Conservation (phyloP, 1,284 basidiomycete species). For the Fomitopsis schrenkii region DNA sequence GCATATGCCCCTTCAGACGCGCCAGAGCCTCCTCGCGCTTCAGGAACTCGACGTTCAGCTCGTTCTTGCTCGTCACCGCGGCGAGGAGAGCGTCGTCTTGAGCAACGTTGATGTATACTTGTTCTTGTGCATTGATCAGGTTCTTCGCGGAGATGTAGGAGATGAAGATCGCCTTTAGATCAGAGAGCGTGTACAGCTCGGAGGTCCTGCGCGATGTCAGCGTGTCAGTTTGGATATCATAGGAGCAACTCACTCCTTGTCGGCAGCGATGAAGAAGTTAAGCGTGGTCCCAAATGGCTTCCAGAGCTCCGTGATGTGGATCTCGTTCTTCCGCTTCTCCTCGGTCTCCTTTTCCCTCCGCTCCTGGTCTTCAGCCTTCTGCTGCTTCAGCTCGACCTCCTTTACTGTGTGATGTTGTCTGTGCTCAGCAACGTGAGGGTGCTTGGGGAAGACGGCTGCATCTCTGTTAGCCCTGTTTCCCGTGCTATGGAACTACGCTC, state of each 20-base stretch:
- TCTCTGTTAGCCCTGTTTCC: neutral
- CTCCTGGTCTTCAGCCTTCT: slow-evolving; percentile 47
- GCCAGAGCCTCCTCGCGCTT: slow-evolving; percentile 66
- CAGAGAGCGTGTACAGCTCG: slow-evolving; percentile 48
- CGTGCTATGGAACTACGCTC: neutral
- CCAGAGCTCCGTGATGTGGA: slow-evolving; percentile 67
- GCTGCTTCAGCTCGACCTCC: slow-evolving; percentile 55
- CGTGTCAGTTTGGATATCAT: neutral
- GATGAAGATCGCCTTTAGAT: slow-evolving; percentile 56
- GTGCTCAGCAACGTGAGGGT: slow-evolving; percentile 56
- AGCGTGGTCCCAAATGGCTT: slow-evolving; percentile 60
- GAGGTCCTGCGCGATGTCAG: slow-evolving; percentile 38
- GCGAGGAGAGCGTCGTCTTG: slow-evolving; percentile 40
- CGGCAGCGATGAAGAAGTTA: slow-evolving; percentile 58
- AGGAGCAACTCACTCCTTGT: slow-evolving; percentile 42
- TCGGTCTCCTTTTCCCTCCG: slow-evolving; percentile 42
- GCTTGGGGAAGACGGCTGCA: slow-evolving; percentile 50
- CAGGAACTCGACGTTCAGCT: slow-evolving; percentile 48
- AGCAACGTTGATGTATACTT: slow-evolving; percentile 69
- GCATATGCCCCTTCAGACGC: slow-evolving; percentile 60
- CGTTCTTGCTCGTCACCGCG: slow-evolving; percentile 47
- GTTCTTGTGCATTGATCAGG: slow-evolving; percentile 66
- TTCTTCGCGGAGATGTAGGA: slow-evolving; percentile 56
- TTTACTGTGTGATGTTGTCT: slow-evolving; percentile 54
- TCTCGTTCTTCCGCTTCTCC: slow-evolving; percentile 40